Evolutionary conservation across 257 asterid species (phyloP), one percentile per base, ranked within the genome.

Genomic region (Capsicum chinense): DNA sequence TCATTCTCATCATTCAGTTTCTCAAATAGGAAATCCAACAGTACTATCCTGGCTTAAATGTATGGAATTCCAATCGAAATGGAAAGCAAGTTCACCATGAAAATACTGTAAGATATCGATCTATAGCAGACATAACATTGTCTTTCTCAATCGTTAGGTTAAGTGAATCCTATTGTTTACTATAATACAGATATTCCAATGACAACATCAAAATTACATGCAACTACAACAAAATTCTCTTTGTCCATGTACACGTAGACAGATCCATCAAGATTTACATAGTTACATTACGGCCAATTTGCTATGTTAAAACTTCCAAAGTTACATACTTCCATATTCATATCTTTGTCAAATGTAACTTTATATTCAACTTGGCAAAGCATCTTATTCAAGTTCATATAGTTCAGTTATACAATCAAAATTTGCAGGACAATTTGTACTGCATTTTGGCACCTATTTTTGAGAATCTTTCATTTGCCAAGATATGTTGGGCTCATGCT

Each of bases 41-140:
- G 64, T 71, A 94, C 99, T 52, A 89, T 95, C 44, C 89, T 95
- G 85, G 91, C 91, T 64, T 98, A 98, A 74, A 91, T 92, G 5
- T 95, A 90, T 83, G 99, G 99, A 82, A 81, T 95, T 79, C 98
- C 98, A 1, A 81, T 93, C 9, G 99, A 95, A 87, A 86, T 94
- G 91, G 91, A 89, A 88, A 95, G 94, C 79, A 92, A 86, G 63
- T 92, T 92, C 90, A 88, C 91, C 13, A 79, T 94, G 6, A 90
- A 92, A 88, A 85, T 95, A 68, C 82, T 93, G 98, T 95, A 90
- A 90, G 97, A 85, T 82, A 70, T 39, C 76, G 26, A 37, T 68
- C 85, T 52, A 19, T 60, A 26, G 63, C 8, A 13, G 85, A 68
- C n/a, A 13, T 10, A 12, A 52, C 9, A 9, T 83, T n/a, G 70